Evolutionary conservation across 2,329 filamentous ascomycete genomes (phyloP).

Genomic region (Ceratocystis colombiana): DNA sequence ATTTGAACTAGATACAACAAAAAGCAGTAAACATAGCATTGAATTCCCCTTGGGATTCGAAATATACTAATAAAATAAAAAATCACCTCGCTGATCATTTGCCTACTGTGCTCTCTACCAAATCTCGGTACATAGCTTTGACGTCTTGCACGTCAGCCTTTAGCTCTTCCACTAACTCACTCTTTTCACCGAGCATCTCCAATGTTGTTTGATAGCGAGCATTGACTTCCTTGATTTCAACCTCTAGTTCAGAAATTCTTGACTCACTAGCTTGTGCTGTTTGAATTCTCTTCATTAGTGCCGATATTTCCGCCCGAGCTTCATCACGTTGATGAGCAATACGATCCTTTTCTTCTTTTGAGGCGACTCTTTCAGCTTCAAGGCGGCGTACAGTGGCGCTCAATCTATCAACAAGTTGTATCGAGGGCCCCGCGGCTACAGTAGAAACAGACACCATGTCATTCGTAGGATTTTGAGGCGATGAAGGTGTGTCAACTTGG

Average conservation of each 20-base stretch:
- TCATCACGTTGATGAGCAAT: conserved; percentile 82
- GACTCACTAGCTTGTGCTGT: conserved; percentile 50
- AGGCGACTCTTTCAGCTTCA: conserved; percentile 81
- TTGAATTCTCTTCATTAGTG: conserved; percentile 78
- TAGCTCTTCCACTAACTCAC: conserved; percentile 85
- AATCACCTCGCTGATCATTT: background rate
- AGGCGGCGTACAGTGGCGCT: conserved; percentile 82
- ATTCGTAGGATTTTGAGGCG: conserved; percentile 60
- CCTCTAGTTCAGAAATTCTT: conserved; percentile 55
- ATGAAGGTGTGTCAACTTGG: conserved; percentile 46
- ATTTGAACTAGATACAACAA: conserved; percentile 34
- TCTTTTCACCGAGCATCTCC: conserved; percentile 94
- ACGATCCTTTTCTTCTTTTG: conserved; percentile 73
- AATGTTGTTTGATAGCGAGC: conserved; percentile 79
- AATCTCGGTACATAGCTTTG: conserved; percentile 90
- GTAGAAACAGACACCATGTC: conserved; percentile 86
- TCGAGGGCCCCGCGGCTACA: conserved; percentile 78
- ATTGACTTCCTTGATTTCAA: conserved; percentile 57
- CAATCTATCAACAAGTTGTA: conserved; percentile 94
- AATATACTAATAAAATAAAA: background rate
- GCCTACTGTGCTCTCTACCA: conserved; percentile 68
- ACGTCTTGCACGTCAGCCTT: conserved; percentile 80
- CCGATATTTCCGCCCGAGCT: conserved; percentile 80
- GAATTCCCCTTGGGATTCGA: background rate
- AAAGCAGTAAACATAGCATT: background rate